Percentiles rank a stretch among this genome's conserved stretches.
phyloP scores from a whole-genome alignment of 139 green algal genomes.

The Chlorella sp. region DNA sequence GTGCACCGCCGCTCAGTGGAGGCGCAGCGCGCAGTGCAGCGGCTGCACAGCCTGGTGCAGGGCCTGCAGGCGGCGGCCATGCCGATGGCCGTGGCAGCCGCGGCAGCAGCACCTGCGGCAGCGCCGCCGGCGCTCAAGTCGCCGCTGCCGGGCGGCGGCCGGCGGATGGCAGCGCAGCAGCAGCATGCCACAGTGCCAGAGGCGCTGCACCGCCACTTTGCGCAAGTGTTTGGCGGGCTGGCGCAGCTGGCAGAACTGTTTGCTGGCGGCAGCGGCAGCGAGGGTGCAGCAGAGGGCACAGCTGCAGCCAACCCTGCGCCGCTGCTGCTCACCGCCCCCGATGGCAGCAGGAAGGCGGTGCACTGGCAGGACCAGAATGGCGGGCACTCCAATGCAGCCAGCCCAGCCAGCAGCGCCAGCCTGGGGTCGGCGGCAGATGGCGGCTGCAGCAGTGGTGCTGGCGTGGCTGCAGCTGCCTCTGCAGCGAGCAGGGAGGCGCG shows the following conservation, averaged over 20 bases:
- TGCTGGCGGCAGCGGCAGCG: not conserved
- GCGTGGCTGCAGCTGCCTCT: not conserved
- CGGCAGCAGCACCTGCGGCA: not conserved
- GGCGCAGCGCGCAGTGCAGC: constrained; percentile 12
- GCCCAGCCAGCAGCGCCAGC: no score
- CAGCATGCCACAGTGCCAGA: not conserved
- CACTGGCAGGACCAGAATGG: constrained; percentile 24
- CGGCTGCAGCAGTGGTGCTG: not conserved
- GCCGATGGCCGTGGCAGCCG: constrained; percentile 18
- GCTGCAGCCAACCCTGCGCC: not conserved
- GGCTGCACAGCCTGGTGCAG: constrained; percentile 18
- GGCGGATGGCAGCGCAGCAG: not conserved
- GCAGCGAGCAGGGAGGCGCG: not conserved
- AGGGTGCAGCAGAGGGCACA: not conserved
- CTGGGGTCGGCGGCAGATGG: not conserved
- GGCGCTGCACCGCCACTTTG: constrained; percentile 20
- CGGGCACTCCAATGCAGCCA: constrained; percentile 1
- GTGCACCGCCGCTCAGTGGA: constrained; percentile 11
- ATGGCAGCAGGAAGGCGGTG: constrained; percentile 16
- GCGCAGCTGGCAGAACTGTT: constrained; percentile 15
- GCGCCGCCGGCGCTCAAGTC: not conserved
- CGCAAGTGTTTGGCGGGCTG: constrained; percentile 6
- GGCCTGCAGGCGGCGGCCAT: constrained; percentile 18
- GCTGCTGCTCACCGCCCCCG: constrained; percentile 24
- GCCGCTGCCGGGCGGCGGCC: not conserved